Percentiles rank a stretch among this genome's conserved stretches.
These are phyloP conservation scores for Magnolia officinalis DNA, from an alignment of 164 flowering plant genomes.

Conservation along the genomic window DNA sequence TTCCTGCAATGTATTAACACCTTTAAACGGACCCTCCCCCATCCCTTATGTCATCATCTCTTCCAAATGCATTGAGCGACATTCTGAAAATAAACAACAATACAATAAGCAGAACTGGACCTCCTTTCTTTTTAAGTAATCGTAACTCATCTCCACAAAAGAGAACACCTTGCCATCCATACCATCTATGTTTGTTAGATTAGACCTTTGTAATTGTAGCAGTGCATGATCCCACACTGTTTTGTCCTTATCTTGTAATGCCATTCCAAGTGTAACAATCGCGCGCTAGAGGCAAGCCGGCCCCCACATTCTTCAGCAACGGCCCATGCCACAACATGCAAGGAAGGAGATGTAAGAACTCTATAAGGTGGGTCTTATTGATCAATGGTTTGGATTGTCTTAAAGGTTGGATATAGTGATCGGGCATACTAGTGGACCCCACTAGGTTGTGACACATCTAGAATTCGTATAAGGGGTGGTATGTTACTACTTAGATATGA, in stretches of 20 bases:
- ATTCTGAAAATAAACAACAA: slow-evolving; percentile 19
- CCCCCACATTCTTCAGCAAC: slow-evolving; percentile 24
- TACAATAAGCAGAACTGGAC: slow-evolving; percentile 13
- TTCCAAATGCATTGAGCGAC: neutral
- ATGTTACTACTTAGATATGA: too few relatives aligned
- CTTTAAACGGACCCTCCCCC: neutral
- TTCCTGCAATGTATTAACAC: neutral
- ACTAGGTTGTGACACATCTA: too few relatives aligned
- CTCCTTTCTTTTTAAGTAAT: slow-evolving; percentile 10
- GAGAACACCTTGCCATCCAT: slow-evolving; percentile 12
- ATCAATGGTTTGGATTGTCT: too few relatives aligned
- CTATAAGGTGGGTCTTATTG: too few relatives aligned
- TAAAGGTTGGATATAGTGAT: too few relatives aligned
- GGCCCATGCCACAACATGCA: neutral
- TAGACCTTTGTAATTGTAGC: slow-evolving; percentile 2
- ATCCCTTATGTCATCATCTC: neutral
- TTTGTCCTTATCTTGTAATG: neutral
- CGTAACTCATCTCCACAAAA: slow-evolving; percentile 15
- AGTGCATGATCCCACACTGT: slow-evolving; percentile 17
- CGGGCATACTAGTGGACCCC: too few relatives aligned
- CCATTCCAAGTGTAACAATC: slow-evolving; percentile 16
- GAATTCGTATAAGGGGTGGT: too few relatives aligned
- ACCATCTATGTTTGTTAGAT: slow-evolving; percentile 2
- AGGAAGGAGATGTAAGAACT: neutral
- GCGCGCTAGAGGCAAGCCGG: slow-evolving; percentile 23